These are phyloP conservation scores for Medakamo hakoo DNA, from an alignment of 139 green algal genomes.

Conservation along the genomic window DNA sequence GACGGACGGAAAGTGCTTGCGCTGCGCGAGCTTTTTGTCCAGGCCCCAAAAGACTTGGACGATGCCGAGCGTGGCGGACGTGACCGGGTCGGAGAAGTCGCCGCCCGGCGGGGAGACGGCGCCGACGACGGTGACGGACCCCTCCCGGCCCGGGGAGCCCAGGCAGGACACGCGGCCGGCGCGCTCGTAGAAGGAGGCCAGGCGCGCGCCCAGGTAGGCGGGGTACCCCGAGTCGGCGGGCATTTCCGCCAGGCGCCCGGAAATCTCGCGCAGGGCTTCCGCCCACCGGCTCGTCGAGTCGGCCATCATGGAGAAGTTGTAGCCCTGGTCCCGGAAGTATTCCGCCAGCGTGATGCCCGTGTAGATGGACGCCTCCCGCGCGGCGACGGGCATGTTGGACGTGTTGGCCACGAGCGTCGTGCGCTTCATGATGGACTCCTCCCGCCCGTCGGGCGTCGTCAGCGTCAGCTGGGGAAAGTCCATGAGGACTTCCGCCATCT, in stretches of 20 bases:
- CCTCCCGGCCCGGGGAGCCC: constrained; percentile 76
- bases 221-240: constrained; percentile 89
- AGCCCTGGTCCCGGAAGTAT: constrained; percentile 98
- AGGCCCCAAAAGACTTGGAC: constrained; percentile 99
- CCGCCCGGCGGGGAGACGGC: constrained; percentile 93
- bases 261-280: constrained; percentile 97
- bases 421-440: constrained; percentile 98
- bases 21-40: constrained; percentile 99
- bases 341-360: constrained; percentile 98
- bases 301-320: constrained; percentile 96
- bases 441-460: constrained; percentile 87
- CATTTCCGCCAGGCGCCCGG: constrained; percentile 95
- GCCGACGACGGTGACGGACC: constrained; percentile 94
- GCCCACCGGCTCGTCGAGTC: constrained; percentile 97
- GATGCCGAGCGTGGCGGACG: constrained; percentile 91
- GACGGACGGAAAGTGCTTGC: constrained; percentile 98
- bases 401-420: constrained; percentile 97
- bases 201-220: constrained; percentile 71
- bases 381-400: constrained; percentile 98
- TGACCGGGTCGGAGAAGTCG: constrained; percentile 98
- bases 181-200: constrained; percentile 98
- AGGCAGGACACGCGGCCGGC: constrained; percentile 87
- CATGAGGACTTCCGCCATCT: constrained; percentile 77
- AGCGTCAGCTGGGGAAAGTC: constrained; percentile 96
- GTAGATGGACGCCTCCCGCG: constrained; percentile 98